Percentiles rank a stretch among this genome's conserved stretches.
phyloP scores from a whole-genome alignment of 495 filamentous ascomycete genomes.

The Staphylotrichum tortipilum region DNA sequence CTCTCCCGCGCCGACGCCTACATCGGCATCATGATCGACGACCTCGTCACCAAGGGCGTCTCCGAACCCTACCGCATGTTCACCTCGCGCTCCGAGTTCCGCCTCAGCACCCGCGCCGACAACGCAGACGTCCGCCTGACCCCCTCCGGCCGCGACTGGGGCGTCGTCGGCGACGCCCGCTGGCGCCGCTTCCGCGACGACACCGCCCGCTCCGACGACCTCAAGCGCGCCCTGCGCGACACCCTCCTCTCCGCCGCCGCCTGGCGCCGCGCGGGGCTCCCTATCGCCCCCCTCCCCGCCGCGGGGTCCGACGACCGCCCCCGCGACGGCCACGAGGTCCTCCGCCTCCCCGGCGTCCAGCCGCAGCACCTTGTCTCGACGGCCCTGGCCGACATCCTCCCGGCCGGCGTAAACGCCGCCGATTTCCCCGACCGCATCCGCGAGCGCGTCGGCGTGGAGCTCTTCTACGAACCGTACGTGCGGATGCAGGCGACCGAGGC shows the following conservation, averaged over 20 bases:
- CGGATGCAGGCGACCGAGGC: constrained; percentile 56
- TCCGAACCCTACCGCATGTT: constrained; percentile 99
- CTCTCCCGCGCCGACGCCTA: constrained; percentile 84
- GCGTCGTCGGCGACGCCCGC: constrained; percentile 68
- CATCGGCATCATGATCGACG: constrained; percentile 98
- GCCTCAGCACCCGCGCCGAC: constrained; percentile 81
- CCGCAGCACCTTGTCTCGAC: constrained; percentile 22
- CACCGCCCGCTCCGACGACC: constrained; percentile 52
- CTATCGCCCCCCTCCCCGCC: constrained; percentile 52
- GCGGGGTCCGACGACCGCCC: constrained; percentile 34
- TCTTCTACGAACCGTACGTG: constrained; percentile 77
- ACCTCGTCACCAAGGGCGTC: constrained; percentile 94
- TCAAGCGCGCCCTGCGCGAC: constrained; percentile 49
- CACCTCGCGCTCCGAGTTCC: constrained; percentile 90
- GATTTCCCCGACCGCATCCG: constrained; percentile 47
- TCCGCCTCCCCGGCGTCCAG: constrained; percentile 49
- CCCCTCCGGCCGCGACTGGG: constrained; percentile 61
- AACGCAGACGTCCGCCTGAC: constrained; percentile 90
- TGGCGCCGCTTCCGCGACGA: constrained; percentile 63
- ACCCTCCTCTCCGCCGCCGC: constrained; percentile 45
- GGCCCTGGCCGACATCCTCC: constrained; percentile 47
- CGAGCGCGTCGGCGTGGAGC: constrained; percentile 67
- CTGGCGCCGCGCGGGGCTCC: constrained; percentile 67
- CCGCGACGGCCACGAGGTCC: constrained; percentile 66
- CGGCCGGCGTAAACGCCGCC: constrained; percentile 30